Evolutionary conservation across 208 protist species (phyloP).

Genomic region (Borovskyia barvae): DNA sequence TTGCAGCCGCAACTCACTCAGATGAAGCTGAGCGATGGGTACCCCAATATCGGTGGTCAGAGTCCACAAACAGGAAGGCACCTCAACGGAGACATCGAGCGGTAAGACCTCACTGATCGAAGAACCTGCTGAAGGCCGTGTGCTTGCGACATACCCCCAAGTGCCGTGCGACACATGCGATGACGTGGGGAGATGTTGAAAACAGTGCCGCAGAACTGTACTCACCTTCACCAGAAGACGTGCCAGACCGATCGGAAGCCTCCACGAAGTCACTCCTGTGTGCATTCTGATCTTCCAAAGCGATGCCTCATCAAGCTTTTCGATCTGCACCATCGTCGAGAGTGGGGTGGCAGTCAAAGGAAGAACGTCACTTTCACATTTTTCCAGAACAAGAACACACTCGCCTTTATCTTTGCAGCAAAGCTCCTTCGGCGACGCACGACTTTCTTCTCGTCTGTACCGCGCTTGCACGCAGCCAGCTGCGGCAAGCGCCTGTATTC

Average conservation of each 20-base stretch:
- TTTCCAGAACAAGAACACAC: constrained; percentile 3
- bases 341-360: too few species aligned
- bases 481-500: background rate
- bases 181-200: too few species aligned
- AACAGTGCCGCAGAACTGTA: too few species aligned
- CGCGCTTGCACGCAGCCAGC: constrained; percentile 2
- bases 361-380: too few species aligned
- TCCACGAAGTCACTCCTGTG: constrained; percentile 13
- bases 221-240: background rate
- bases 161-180: too few species aligned
- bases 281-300: too few species aligned
- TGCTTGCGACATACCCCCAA: too few species aligned
- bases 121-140: too few species aligned
- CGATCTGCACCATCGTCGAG: too few species aligned
- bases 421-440: background rate
- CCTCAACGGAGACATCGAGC: background rate
- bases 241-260: constrained; percentile 9
- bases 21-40: background rate
- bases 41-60: constrained; percentile 10
- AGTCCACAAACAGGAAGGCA: background rate
- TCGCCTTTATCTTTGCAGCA: constrained; percentile 17
- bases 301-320: too few species aligned
- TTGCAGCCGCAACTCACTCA: constrained; percentile 1
- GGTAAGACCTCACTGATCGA: too few species aligned
- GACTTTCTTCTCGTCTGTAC: constrained; percentile 12